These are phyloP conservation scores for Uronychia binucleata DNA, from an alignment of 73 alveolate species.

Conservation along the genomic window DNA sequence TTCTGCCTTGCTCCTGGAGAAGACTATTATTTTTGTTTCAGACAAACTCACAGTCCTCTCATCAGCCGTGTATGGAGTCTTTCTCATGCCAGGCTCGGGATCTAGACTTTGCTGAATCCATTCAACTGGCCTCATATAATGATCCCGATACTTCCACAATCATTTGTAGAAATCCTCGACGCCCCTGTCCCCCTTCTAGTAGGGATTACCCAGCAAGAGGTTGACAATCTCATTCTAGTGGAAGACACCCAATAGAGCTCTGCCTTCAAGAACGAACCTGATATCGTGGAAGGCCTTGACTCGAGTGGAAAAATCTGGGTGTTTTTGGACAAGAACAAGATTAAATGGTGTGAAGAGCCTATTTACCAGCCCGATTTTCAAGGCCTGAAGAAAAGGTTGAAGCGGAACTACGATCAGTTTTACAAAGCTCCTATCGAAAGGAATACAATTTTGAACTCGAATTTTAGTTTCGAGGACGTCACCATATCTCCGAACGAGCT, in stretches of 20 bases:
- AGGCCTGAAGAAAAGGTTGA: not conserved
- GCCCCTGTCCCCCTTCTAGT: constrained; percentile 76
- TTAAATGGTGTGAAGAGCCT: not conserved
- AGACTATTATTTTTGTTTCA: constrained; percentile 63
- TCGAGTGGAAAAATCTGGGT: not conserved
- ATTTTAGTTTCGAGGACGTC: not conserved
- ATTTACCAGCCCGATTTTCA: not conserved
- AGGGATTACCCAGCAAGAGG: constrained; percentile 39
- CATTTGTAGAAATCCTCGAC: constrained; percentile 53
- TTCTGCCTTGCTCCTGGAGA: constrained; percentile 65
- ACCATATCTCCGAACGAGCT: not conserved
- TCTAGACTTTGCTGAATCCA: constrained; percentile 58
- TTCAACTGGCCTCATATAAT: constrained; percentile 69
- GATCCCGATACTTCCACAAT: constrained; percentile 68
- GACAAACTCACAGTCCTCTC: constrained; percentile 50
- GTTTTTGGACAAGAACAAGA: not conserved
- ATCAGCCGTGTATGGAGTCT: constrained; percentile 25
- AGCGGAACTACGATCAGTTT: not conserved
- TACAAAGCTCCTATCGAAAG: not conserved
- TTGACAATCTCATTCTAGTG: not conserved
- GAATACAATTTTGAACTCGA: not conserved
- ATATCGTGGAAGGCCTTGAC: not conserved
- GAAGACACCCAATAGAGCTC: not conserved
- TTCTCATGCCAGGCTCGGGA: constrained; percentile 23
- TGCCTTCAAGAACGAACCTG: not conserved